These are phyloP conservation scores for Cyberlindnera galapagoensis DNA, from an alignment of 805 yeast species.

Conservation along the genomic window DNA sequence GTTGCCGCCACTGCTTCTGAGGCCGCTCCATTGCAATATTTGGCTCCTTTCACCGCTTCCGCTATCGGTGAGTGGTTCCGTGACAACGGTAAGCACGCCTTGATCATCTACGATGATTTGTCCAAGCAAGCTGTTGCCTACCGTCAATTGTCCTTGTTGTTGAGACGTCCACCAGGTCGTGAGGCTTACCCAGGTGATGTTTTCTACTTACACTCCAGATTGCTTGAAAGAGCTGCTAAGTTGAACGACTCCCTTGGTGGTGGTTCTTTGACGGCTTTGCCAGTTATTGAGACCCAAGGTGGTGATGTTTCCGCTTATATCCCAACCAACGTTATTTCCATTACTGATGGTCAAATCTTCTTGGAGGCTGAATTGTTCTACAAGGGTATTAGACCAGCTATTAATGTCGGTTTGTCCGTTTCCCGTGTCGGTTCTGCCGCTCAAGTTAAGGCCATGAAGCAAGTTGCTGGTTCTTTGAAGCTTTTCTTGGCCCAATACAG, in stretches of 20 bases:
- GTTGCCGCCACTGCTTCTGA: constrained; percentile 99
- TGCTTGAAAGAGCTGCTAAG: constrained; percentile 97
- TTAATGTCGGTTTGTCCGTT: constrained; percentile 98
- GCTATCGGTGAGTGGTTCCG: constrained; percentile 99
- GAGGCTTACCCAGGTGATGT: constrained; percentile 24
- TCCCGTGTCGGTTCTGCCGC: constrained; percentile 99
- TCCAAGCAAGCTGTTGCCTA: constrained; percentile 99
- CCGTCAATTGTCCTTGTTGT: constrained; percentile 96
- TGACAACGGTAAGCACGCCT: constrained; percentile 97
- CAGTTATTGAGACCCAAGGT: constrained; percentile 97
- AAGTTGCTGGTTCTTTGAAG: constrained; percentile 99
- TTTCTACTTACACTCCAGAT: constrained; percentile 48
- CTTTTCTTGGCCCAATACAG: constrained; percentile 99
- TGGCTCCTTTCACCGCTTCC: constrained; percentile 99
- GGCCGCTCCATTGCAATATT: constrained; percentile 99
- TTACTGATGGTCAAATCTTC: constrained; percentile 97
- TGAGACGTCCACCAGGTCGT: constrained; percentile 43
- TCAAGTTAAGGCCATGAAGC: constrained; percentile 99
- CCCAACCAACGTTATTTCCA: constrained; percentile 96
- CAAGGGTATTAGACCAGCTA: constrained; percentile 99
- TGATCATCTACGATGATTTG: constrained; percentile 95
- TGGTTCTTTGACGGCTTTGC: constrained; percentile 94
- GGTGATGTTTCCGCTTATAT: constrained; percentile 98
- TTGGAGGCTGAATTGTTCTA: constrained; percentile 99
- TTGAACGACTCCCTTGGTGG: constrained; percentile 84